Conservation (phyloP, 2,329 filamentous ascomycete genomes). For the Simplicillium sp. region DNA sequence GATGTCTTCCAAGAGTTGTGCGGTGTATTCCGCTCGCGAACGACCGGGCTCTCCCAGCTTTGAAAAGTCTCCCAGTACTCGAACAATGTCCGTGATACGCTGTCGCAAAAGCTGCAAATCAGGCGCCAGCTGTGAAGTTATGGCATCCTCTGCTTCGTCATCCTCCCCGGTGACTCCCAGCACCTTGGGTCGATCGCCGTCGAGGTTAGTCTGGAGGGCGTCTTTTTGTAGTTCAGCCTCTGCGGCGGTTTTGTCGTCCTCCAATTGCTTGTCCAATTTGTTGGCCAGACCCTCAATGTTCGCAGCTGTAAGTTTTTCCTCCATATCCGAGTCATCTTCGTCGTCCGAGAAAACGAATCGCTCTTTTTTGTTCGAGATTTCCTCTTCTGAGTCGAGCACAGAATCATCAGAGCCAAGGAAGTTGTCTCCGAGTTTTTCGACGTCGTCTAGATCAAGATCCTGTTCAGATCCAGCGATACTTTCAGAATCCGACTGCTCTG, state of each 20-base stretch:
- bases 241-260: constrained; percentile 72
- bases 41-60: constrained; percentile 71
- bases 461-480: constrained; percentile 19
- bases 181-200: constrained; percentile 61
- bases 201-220: constrained; percentile 89
- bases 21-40: constrained; percentile 80
- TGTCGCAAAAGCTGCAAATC: constrained; percentile 83
- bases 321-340: constrained; percentile 76
- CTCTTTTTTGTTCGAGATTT: constrained; percentile 36
- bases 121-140: constrained; percentile 62
- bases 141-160: constrained; percentile 47
- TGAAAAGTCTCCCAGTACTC: constrained; percentile 81
- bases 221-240: constrained; percentile 78
- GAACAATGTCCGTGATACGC: constrained; percentile 86
- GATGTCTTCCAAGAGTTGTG: constrained; percentile 80
- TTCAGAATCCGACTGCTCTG: constrained; percentile 12
- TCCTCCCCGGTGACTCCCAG: constrained; percentile 55
- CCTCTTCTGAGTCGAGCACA: constrained; percentile 64
- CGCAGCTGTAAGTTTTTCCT: constrained; percentile 86
- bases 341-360: constrained; percentile 89
- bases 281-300: constrained; percentile 90
- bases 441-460: constrained; percentile 32
- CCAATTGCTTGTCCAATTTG: constrained; percentile 70
- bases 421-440: constrained; percentile 42
- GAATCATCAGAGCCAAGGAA: constrained; percentile 50